These are phyloP conservation scores for Litsea cubeba DNA, from an alignment of 164 flowering plant genomes.

Conservation along the genomic window DNA sequence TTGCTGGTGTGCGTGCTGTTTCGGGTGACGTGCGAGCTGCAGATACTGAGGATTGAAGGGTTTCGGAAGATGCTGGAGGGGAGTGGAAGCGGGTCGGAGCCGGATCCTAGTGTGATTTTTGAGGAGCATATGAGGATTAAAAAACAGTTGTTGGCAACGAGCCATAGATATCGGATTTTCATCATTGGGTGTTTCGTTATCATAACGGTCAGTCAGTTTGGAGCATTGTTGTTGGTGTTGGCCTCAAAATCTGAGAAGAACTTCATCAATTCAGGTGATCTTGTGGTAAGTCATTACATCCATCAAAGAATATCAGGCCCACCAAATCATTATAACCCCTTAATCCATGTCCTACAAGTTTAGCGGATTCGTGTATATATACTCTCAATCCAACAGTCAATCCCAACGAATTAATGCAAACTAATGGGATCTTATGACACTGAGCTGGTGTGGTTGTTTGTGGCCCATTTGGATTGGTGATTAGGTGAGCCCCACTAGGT, in stretches of 20 bases:
- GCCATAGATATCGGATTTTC: conserved; percentile 72
- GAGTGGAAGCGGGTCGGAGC: conserved; percentile 13
- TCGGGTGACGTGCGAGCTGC: conserved; percentile 69
- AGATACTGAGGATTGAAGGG: conserved; percentile 64
- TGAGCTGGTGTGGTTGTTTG: too few species aligned
- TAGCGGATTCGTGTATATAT: too few species aligned
- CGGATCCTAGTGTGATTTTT: conserved; percentile 42
- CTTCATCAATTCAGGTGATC: conserved; percentile 75
- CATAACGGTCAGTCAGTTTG: conserved; percentile 63
- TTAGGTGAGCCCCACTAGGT: too few species aligned
- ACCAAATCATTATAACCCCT: too few species aligned
- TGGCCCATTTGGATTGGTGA: too few species aligned
- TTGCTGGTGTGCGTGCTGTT: conserved; percentile 66
- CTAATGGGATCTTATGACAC: too few species aligned
- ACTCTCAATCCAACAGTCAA: too few species aligned
- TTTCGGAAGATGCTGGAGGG: conserved; percentile 50
- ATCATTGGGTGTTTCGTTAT: conserved; percentile 45
- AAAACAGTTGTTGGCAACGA: conserved; percentile 53
- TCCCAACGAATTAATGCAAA: too few species aligned
- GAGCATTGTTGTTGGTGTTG: conserved; percentile 49
- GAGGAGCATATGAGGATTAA: conserved; percentile 61
- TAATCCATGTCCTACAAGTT: too few species aligned
- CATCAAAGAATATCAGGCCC: too few species aligned
- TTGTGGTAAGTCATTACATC: conserved; percentile 44
- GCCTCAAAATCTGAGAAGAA: conserved; percentile 42